Evolutionary conservation across 1,284 basidiomycete species (phyloP).

Genomic region (Leccinum colubrinum): DNA sequence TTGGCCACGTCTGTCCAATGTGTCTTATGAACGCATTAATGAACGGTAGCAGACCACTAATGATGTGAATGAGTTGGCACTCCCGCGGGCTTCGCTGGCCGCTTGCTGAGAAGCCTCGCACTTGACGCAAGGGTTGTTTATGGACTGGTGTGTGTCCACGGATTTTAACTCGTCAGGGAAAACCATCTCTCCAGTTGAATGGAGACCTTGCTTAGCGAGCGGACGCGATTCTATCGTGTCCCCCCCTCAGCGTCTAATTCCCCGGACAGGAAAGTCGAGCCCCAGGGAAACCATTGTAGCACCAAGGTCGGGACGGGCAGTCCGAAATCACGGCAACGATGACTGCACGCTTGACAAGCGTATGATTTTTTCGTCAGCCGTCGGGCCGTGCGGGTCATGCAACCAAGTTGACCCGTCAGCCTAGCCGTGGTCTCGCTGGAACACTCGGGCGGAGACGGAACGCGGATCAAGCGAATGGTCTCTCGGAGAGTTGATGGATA

Average conservation of each 20-base stretch:
- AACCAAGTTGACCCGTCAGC: slow-evolving; percentile 2
- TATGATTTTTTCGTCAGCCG: background rate
- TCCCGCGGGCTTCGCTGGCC: slow-evolving; percentile 20
- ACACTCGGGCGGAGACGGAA: slow-evolving; percentile 19
- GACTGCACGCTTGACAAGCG: slow-evolving; percentile 3
- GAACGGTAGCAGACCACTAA: slow-evolving; percentile 1
- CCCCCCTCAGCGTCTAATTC: slow-evolving; percentile 14
- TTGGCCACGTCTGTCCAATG: background rate
- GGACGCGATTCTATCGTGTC: background rate
- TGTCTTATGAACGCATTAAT: slow-evolving; percentile 4
- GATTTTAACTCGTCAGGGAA: slow-evolving; percentile 13
- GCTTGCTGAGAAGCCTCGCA: slow-evolving; percentile 21
- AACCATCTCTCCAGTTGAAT: slow-evolving; percentile 1
- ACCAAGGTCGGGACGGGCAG: slow-evolving; percentile 8
- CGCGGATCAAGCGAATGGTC: slow-evolving; percentile 1
- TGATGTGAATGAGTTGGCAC: slow-evolving; percentile 8
- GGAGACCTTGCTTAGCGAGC: slow-evolving; percentile 14
- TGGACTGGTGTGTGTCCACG: slow-evolving; percentile 16
- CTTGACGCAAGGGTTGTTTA: slow-evolving; percentile 12
- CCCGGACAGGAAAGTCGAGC: slow-evolving; percentile 20
- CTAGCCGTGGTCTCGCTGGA: slow-evolving; percentile 13
- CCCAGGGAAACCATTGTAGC: slow-evolving; percentile 1
- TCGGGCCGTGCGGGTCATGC: background rate
- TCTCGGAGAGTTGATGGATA: slow-evolving; percentile 17
- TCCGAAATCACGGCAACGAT: slow-evolving; percentile 16